phyloP scores from a whole-genome alignment of 2,329 filamentous ascomycete species.

The Thelonectria blattea region DNA sequence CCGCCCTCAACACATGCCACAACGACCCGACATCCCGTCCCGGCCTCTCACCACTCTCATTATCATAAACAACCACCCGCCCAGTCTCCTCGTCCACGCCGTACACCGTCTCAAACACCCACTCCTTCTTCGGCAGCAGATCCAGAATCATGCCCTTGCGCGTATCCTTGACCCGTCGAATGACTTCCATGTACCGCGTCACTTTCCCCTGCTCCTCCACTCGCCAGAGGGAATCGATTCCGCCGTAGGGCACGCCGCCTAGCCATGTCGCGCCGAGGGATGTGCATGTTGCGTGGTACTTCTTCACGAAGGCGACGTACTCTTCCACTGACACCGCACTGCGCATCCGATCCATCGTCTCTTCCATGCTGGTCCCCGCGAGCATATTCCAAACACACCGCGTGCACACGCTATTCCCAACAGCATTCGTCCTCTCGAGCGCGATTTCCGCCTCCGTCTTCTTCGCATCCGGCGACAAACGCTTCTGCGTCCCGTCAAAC shows the following conservation, averaged over 20 bases:
- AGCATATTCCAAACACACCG: constrained; percentile 13
- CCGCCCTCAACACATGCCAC: constrained; percentile 7
- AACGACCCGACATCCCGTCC: constrained; percentile 1
- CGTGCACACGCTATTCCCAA: constrained; percentile 4
- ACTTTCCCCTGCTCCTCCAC: background rate
- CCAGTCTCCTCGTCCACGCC: constrained; percentile 9
- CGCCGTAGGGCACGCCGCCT: constrained; percentile 11
- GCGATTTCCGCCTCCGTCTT: background rate
- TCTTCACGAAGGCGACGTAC: constrained; percentile 3
- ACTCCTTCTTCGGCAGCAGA: too few species aligned
- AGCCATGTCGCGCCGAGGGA: constrained; percentile 12
- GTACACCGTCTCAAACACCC: background rate
- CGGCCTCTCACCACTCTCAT: background rate
- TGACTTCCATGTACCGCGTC: background rate
- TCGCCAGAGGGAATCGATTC: constrained; percentile 8
- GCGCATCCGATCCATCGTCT: background rate
- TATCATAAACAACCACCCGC: background rate
- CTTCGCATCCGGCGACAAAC: background rate
- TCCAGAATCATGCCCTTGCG: too few species aligned
- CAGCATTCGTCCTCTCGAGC: background rate
- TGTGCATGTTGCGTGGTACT: constrained; percentile 6
- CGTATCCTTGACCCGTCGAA: too few species aligned
- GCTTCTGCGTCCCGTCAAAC: background rate
- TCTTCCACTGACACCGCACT: background rate
- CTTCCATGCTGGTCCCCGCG: background rate